Percentiles rank a stretch among this genome's conserved stretches.
These are phyloP conservation scores for Coriaria nepalensis DNA, from an alignment of 306 rosid species.

Conservation along the genomic window DNA sequence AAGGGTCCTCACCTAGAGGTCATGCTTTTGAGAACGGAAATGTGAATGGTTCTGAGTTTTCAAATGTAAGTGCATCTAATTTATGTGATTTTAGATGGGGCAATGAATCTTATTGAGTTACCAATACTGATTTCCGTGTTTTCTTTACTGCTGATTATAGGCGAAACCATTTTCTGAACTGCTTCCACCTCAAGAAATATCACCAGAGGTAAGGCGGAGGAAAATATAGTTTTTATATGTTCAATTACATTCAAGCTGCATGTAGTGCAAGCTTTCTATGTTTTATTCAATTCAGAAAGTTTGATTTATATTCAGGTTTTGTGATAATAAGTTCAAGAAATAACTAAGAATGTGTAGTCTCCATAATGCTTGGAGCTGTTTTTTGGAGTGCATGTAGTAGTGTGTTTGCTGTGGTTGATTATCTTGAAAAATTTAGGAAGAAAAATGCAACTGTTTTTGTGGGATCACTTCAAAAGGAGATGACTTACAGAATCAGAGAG, in stretches of 20 bases:
- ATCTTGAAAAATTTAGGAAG: no score
- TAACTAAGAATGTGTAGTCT: no score
- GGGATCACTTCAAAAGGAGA: no score
- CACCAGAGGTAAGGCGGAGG: no score
- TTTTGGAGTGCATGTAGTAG: background rate
- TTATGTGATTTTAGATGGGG: slow-evolving; percentile 1
- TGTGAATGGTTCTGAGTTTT: slow-evolving; percentile 26
- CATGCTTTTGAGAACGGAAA: slow-evolving; percentile 50
- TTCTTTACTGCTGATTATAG: no score
- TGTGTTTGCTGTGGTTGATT: no score
- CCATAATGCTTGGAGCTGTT: background rate
- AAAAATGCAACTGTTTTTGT: no score
- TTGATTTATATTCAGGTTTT: slow-evolving; percentile 1
- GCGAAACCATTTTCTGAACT: no score
- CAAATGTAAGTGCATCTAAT: slow-evolving; percentile 31
- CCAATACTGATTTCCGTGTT: background rate
- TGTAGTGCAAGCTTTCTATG: background rate
- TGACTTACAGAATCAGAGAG: no score
- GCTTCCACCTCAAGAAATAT: no score
- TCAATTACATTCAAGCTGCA: background rate
- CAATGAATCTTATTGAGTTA: background rate
- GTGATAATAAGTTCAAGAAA: background rate
- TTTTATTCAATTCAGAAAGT: background rate
- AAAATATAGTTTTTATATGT: background rate
- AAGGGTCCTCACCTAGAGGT: slow-evolving; percentile 66